Evolutionary conservation across 2,329 filamentous ascomycete species (phyloP).

Genomic region (Lachnellula arida): DNA sequence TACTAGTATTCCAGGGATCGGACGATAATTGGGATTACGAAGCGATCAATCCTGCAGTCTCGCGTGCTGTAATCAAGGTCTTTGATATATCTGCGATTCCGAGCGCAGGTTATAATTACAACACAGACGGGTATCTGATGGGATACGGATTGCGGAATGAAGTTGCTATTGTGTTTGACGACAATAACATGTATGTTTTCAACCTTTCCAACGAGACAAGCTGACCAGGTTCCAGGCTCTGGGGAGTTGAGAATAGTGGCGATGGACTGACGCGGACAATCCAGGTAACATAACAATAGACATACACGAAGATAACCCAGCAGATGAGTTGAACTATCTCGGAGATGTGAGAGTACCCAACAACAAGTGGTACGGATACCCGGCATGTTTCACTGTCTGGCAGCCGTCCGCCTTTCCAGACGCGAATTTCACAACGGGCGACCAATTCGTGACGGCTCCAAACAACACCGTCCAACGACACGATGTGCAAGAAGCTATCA

Average conservation of each 20-base stretch:
- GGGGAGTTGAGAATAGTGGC: slow-evolving; percentile 14
- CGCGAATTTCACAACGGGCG: slow-evolving; percentile 12
- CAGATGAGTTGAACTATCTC: slow-evolving; percentile 18
- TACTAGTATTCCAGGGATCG: slow-evolving; percentile 15
- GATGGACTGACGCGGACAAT: slow-evolving; percentile 11
- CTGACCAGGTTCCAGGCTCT: slow-evolving; percentile 5
- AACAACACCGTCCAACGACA: slow-evolving; percentile 17
- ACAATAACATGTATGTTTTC: slow-evolving; percentile 1
- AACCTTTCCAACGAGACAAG: neutral
- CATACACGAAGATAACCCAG: slow-evolving; percentile 18
- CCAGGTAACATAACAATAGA: slow-evolving; percentile 7
- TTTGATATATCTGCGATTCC: slow-evolving; percentile 13
- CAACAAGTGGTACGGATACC: slow-evolving; percentile 18
- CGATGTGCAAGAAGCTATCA: slow-evolving; percentile 10
- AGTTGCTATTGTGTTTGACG: slow-evolving; percentile 7
- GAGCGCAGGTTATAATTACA: slow-evolving; percentile 13
- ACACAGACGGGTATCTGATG: slow-evolving; percentile 7
- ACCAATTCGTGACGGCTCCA: slow-evolving; percentile 17
- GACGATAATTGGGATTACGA: slow-evolving; percentile 15
- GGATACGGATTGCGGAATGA: slow-evolving; percentile 17
- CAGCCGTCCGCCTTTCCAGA: slow-evolving; percentile 13
- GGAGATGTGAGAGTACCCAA: slow-evolving; percentile 16
- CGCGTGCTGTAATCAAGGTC: slow-evolving; percentile 15
- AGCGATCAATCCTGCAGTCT: slow-evolving; percentile 4
- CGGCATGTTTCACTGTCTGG: slow-evolving; percentile 20